Evolutionary conservation across 2,329 filamentous ascomycete genomes (phyloP), one percentile per base, ranked within the genome.

Genomic region (Aureobasidium namibiae): DNA sequence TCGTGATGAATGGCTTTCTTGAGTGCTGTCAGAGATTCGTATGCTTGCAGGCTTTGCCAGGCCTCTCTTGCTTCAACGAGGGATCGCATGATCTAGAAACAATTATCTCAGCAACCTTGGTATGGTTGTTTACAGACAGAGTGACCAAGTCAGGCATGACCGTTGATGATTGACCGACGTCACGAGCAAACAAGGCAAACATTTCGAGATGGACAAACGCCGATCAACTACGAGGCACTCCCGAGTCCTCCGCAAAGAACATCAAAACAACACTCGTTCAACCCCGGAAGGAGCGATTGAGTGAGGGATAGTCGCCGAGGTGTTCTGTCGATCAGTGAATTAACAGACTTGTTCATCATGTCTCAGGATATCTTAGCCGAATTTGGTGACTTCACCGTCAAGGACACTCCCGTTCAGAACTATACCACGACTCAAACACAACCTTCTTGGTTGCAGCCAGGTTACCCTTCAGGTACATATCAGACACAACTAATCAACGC

Each of bases 291-390:
- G 10, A 33, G 33, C 9, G 11, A 31, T 13, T 18, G 26, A 23
- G 16, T 9, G 11, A 9, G 24, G 5, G 11, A 8, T 10, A n/a
- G 11, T n/a, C 14, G 16, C 11, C n/a, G 7, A 5, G 29, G 13
- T 23, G 14, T 16, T 34, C 14, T 52, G 16, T 2, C 10, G 23
- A 7, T 9, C 9, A n/a, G 4, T 14, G 8, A 4, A 2, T 3
- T 29, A 38, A 13, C 23, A 18, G 4, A 18, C n/a, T 7, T 23
- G 11, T 11, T 23, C 18, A 33, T 11, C 21, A 82, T 82, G 80
- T 82, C 80, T 53, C 76, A 77, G 59, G 80, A 82, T 65, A 72
- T 82, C 23, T 74, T 80, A 46, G 78, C 78, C 61, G 80, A 76
- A 61, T 82, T 82, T 66, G 76, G 66, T 24, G 63, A 67, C 26